Conservation (phyloP, 768 basidiomycete species). For the Podaxis carcinomalis region DNA sequence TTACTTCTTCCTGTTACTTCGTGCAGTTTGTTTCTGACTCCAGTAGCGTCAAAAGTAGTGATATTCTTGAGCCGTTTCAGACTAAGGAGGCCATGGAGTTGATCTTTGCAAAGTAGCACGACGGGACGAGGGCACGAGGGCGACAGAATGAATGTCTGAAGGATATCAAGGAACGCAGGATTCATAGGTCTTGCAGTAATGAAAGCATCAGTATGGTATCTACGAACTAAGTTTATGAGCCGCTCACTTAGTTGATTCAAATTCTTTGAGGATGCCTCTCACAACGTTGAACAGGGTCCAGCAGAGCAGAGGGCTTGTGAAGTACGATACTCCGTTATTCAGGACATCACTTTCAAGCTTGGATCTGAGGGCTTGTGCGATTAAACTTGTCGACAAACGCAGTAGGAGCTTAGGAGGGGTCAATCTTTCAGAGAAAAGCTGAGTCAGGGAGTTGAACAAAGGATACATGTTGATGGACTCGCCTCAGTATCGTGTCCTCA, state of each 20-base stretch:
- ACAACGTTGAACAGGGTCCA: slow-evolving; percentile 81
- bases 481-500: slow-evolving; percentile 74
- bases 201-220: neutral
- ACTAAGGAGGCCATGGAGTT: slow-evolving; percentile 5
- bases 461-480: slow-evolving; percentile 5
- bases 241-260: slow-evolving; percentile 50
- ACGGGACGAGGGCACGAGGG: slow-evolving; percentile 63
- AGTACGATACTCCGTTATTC: slow-evolving; percentile 74
- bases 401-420: slow-evolving; percentile 68
- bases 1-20: slow-evolving; percentile 2
- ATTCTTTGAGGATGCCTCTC: slow-evolving; percentile 56
- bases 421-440: slow-evolving; percentile 36
- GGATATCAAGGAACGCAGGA: slow-evolving; percentile 53
- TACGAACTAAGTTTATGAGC: neutral
- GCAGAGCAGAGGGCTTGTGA: slow-evolving; percentile 64
- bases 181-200: slow-evolving; percentile 38
- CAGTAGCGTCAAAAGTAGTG: slow-evolving; percentile 4
- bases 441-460: neutral
- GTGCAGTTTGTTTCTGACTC: slow-evolving; percentile 6
- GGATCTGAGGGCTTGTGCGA: slow-evolving; percentile 55
- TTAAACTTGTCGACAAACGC: slow-evolving; percentile 62
- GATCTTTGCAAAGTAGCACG: slow-evolving; percentile 44
- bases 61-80: slow-evolving; percentile 7
- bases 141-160: slow-evolving; percentile 64
- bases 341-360: slow-evolving; percentile 67